Evolutionary conservation across 192 early-diverging fungal species (phyloP), one percentile per base, ranked within the genome.

Genomic region (Spizellomyces punctatus): DNA sequence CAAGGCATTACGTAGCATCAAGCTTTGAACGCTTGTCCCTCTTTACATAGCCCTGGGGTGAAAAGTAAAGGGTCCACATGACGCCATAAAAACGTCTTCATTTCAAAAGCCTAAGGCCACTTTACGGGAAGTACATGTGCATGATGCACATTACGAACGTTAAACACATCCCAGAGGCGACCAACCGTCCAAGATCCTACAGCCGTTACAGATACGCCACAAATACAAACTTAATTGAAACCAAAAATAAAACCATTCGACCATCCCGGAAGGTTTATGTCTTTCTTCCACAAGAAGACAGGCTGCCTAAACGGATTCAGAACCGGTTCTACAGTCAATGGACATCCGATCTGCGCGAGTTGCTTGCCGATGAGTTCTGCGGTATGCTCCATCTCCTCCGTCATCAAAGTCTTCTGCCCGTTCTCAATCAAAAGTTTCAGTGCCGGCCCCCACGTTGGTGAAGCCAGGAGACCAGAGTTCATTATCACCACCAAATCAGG

Each of bases 231-330:
- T 36, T 71, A 71, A 50, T 48, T 54, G n/a, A 82, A 59, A 17
- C 77, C 85, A 77, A 72, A 77, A 19, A 82, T 74, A 57, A 82
- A 86, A 7, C 76, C 85, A 68, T 86, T 86, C 46, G 67, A 75
- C 85, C 85, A 83, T 10, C 78, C 76, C 21, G 82, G 82, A 59
- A 86, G 67, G 71, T 86, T 86, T 8, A 79, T 77, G 42, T 82
- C 82, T 58, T 74, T 74, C 74, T 83, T 80, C 69, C 75, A 83
- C 49, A 79, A 73, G 55, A 75, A 80, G 8, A 83, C 75, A 2
- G 85, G 85, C 74, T 83, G 85, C 52, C 81, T 49, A 69, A 86
- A 83, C n/a, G 82, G 82, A 58, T 86, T 83, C 22, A 70, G 72
- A 43, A 67, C 60, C 14, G 74, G 67, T 42, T 17, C 16, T 7